Percentiles rank a stretch among this genome's conserved stretches.
Evolutionary conservation across 2,329 filamentous ascomycete species (phyloP).

Genomic region (Alternaria viburni): DNA sequence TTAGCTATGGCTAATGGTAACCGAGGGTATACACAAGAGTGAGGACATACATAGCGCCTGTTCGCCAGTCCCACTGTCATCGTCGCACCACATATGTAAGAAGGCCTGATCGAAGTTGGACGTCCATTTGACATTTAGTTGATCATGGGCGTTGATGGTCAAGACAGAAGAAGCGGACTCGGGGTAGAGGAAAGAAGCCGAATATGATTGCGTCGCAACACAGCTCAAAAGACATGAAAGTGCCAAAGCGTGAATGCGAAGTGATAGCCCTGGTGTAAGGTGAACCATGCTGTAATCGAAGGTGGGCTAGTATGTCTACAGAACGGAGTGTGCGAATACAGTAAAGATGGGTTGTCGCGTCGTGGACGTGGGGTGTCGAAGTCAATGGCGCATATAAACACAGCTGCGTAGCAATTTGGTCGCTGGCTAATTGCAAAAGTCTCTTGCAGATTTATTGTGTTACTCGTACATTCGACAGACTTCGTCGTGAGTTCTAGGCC

Average conservation of each 20-base stretch:
- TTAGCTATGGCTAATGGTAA: no score
- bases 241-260: no score
- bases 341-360: not conserved
- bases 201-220: not conserved
- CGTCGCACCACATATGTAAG: not conserved
- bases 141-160: not conserved
- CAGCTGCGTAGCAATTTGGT: not conserved
- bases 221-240: no score
- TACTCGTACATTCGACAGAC: not conserved
- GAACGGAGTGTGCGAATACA: not conserved
- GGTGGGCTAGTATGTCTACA: no score
- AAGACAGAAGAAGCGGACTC: not conserved
- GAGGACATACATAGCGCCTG: not conserved
- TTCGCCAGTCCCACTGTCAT: accelerated
- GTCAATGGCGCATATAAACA: not conserved
- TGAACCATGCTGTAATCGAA: no score
- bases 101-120: not conserved
- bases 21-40: no score
- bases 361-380: not conserved
- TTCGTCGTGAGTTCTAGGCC: not conserved
- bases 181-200: not conserved
- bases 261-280: no score
- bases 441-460: not conserved
- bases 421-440: no score
- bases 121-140: not conserved